These are phyloP conservation scores for Aspergillus eucalypticola DNA, from an alignment of 2,329 filamentous ascomycete species.

Conservation along the genomic window DNA sequence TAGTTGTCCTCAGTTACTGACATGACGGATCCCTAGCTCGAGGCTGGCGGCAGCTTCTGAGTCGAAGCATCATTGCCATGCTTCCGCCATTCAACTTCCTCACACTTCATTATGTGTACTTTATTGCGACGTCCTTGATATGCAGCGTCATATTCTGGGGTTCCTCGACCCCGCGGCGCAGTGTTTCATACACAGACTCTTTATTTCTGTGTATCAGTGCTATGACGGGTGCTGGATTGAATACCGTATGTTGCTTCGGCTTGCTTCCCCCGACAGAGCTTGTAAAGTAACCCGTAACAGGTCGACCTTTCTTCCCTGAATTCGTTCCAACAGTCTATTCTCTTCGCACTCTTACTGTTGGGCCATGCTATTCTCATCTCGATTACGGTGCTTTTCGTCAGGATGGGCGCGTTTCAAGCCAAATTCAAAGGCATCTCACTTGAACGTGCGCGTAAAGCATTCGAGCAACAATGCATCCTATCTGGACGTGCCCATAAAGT, in stretches of 20 bases:
- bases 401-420: slow-evolving; percentile 63
- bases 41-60: slow-evolving; percentile 22
- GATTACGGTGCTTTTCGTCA: slow-evolving; percentile 62
- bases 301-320: slow-evolving; percentile 59
- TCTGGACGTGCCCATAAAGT: slow-evolving; percentile 28
- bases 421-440: slow-evolving; percentile 58
- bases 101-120: slow-evolving; percentile 68
- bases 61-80: slow-evolving; percentile 26
- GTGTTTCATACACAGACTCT: slow-evolving; percentile 63
- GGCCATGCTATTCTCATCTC: slow-evolving; percentile 69
- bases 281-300: slow-evolving; percentile 21
- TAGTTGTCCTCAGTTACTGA: neutral
- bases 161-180: slow-evolving; percentile 53
- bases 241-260: slow-evolving; percentile 50
- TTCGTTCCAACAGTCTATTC: slow-evolving; percentile 66
- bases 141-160: slow-evolving; percentile 61
- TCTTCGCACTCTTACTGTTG: slow-evolving; percentile 66
- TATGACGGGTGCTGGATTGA: slow-evolving; percentile 68
- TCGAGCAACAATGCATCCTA: slow-evolving; percentile 44
- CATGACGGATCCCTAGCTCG: slow-evolving; percentile 19
- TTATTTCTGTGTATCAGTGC: slow-evolving; percentile 67
- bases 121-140: slow-evolving; percentile 57
- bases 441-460: slow-evolving; percentile 22
- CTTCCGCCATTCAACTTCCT: slow-evolving; percentile 58
- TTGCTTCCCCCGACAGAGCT: neutral